A percentile compares a stretch with the other conserved stretches of the same genome.
Conservation (phyloP, 2,329 filamentous ascomycete genomes). For the Malbranchea zuffiana region DNA sequence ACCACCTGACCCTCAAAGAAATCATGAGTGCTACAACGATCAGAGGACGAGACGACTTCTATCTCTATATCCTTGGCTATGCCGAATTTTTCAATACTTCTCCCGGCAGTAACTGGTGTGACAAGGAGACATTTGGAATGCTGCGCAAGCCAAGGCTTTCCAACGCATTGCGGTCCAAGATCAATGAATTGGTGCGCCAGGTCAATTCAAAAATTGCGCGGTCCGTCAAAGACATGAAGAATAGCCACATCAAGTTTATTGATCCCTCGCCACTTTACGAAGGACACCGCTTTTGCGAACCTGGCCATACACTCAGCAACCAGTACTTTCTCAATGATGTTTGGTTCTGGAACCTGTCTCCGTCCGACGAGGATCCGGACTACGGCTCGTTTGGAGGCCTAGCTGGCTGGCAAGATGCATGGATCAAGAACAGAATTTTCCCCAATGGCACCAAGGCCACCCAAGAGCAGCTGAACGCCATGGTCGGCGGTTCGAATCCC, state of each 20-base stretch:
- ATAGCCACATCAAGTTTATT: background rate
- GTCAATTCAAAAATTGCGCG: background rate
- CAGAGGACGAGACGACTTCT: conserved; percentile 1
- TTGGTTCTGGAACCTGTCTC: conserved; percentile 3
- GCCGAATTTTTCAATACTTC: conserved; percentile 4
- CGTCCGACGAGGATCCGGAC: background rate
- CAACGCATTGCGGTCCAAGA: background rate
- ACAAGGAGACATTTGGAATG: background rate
- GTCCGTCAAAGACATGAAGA: background rate
- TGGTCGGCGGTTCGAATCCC: conserved; percentile 1
- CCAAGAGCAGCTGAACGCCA: background rate
- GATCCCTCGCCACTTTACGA: conserved; percentile 1
- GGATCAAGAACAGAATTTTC: background rate
- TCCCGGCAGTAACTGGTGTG: background rate
- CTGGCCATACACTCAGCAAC: background rate
- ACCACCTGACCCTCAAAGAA: background rate
- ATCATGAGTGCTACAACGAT: background rate
- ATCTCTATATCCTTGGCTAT: conserved; percentile 2
- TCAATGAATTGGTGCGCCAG: background rate
- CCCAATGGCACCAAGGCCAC: conserved; percentile 2
- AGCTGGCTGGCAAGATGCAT: background rate
- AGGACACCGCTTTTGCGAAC: conserved; percentile 5
- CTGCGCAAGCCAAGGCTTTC: background rate
- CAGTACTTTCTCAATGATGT: conserved; percentile 5
- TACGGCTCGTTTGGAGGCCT: background rate